A percentile compares a stretch with the other conserved stretches of the same genome.
These are phyloP conservation scores for Xylariaceae sp. DNA, from an alignment of 2,329 filamentous ascomycete genomes.

Conservation along the genomic window DNA sequence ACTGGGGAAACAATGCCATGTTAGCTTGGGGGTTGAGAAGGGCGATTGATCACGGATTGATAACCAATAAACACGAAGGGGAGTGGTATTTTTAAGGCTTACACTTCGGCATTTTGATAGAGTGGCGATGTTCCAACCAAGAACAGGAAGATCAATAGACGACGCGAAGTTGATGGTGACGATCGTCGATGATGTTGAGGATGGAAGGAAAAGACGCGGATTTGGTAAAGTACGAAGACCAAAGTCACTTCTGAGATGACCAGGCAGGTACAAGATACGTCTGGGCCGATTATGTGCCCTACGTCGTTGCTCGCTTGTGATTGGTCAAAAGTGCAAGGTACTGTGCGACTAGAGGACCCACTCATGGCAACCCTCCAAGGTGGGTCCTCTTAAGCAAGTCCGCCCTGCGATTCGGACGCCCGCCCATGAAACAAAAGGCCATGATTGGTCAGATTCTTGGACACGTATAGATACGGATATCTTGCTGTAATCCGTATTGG, in stretches of 20 bases:
- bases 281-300: not conserved
- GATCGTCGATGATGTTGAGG: not conserved
- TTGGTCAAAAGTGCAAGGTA: not conserved
- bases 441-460: not conserved
- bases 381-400: not conserved
- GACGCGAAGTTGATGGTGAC: not conserved
- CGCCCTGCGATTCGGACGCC: not conserved
- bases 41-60: too few relatives aligned
- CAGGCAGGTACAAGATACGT: not conserved
- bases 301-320: not conserved
- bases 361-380: not conserved
- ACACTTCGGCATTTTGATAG: constrained; percentile 78
- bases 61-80: too few relatives aligned
- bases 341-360: not conserved
- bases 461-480: not conserved
- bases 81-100: constrained; percentile 5
- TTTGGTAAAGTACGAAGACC: not conserved
- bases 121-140: constrained; percentile 3
- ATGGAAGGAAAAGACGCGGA: not conserved
- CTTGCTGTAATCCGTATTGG: not conserved
- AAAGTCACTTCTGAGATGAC: too few relatives aligned
- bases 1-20: constrained; percentile 41
- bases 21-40: constrained; percentile 16
- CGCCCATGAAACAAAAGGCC: not conserved
- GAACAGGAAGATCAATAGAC: not conserved